Percentiles rank a stretch among this genome's conserved stretches.
Evolutionary conservation across 1,284 basidiomycete genomes (phyloP).

Genomic region (Mycena citricolor): DNA sequence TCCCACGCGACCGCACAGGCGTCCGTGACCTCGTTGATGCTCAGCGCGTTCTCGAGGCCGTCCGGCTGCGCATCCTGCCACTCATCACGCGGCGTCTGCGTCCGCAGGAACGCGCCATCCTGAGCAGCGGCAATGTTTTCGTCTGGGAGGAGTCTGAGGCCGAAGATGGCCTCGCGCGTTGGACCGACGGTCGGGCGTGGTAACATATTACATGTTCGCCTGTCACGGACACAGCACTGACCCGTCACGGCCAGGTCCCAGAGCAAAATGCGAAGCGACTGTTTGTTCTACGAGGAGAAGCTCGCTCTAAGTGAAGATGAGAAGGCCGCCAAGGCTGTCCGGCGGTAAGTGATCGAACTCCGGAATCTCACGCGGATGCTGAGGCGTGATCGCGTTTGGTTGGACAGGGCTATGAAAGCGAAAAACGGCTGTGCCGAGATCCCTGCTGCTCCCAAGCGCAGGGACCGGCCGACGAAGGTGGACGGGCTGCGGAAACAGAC

Average conservation of each 20-base stretch:
- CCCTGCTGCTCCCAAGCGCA: conserved; percentile 17
- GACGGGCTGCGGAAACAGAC: conserved; percentile 79
- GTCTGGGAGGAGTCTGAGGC: conserved; percentile 83
- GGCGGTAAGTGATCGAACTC: conserved; percentile 45
- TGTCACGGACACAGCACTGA: background rate
- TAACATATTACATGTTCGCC: conserved; percentile 28
- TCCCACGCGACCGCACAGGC: too few relatives aligned
- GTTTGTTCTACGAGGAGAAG: conserved; percentile 78
- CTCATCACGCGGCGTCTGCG: conserved; percentile 50
- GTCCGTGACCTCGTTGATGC: conserved; percentile 17
- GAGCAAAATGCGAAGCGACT: conserved; percentile 78
- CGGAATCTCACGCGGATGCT: too few relatives aligned
- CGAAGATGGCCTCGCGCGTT: conserved; percentile 71
- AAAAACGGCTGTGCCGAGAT: conserved; percentile 1
- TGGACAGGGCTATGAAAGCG: conserved; percentile 11
- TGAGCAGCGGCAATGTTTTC: conserved; percentile 71
- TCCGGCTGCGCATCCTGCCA: conserved; percentile 16
- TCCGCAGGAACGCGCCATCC: conserved; percentile 62
- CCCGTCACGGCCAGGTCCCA: conserved; percentile 57
- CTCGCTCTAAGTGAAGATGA: conserved; percentile 74
- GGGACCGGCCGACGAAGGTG: conserved; percentile 37
- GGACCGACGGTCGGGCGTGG: conserved; percentile 79
- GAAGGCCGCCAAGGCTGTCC: conserved; percentile 68
- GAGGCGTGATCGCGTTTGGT: background rate
- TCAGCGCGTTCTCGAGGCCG: conserved; percentile 18